These are phyloP conservation scores for Macrolepiota albuminosa DNA, from an alignment of 768 basidiomycete species.

Conservation along the genomic window DNA sequence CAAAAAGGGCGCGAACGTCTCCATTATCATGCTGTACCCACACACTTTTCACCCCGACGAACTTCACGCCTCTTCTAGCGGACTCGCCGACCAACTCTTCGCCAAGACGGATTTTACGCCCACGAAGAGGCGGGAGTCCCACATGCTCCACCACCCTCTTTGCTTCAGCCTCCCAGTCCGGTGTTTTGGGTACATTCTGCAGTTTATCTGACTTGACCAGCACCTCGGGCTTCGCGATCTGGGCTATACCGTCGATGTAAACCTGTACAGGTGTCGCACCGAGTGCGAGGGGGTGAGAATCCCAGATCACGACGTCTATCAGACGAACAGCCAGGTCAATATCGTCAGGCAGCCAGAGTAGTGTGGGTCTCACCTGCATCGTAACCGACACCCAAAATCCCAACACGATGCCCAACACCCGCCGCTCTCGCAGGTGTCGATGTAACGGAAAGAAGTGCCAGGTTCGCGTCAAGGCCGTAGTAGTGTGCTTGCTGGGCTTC, in stretches of 20 bases:
- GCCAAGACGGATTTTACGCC: constrained; percentile 20
- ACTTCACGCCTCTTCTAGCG: constrained; percentile 36
- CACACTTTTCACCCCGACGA: constrained; percentile 47
- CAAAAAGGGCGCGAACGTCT: constrained; percentile 19
- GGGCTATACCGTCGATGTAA: constrained; percentile 79
- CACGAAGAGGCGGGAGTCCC: constrained; percentile 65
- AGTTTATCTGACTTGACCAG: constrained; percentile 40
- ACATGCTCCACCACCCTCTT: constrained; percentile 50
- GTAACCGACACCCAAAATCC: constrained; percentile 49
- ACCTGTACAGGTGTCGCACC: constrained; percentile 82
- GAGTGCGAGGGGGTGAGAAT: constrained; percentile 70
- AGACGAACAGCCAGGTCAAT: neutral
- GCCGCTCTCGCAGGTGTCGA: constrained; percentile 57
- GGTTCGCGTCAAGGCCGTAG: constrained; percentile 53
- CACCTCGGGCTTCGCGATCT: constrained; percentile 34
- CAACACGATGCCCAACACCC: constrained; percentile 67
- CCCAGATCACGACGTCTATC: constrained; percentile 56
- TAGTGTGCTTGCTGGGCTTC: constrained; percentile 70
- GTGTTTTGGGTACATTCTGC: constrained; percentile 49
- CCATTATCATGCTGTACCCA: constrained; percentile 19
- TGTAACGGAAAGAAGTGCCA: constrained; percentile 61
- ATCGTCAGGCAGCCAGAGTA: neutral
- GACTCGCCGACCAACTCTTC: constrained; percentile 3
- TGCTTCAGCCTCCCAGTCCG: constrained; percentile 60
- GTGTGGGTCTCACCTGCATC: constrained; percentile 13